Percentiles rank a stretch among this genome's conserved stretches.
phyloP scores from a whole-genome alignment of 2,329 filamentous ascomycete genomes.

The Fusarium lyarnte region DNA sequence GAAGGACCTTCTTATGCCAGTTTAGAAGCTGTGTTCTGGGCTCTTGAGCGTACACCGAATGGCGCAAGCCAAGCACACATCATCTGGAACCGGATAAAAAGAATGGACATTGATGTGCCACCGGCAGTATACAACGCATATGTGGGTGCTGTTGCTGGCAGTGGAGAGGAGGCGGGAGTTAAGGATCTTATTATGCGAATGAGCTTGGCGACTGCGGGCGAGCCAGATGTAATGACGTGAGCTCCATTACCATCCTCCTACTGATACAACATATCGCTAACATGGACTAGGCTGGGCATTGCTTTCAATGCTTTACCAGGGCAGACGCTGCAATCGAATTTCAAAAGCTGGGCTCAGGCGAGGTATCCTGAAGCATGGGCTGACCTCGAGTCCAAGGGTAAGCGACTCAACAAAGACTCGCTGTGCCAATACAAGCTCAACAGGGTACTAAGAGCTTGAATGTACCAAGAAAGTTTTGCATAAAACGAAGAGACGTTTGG shows the following conservation, averaged over 20 bases:
- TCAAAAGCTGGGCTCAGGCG: slow-evolving; percentile 78
- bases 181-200: slow-evolving; percentile 73
- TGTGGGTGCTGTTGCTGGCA: slow-evolving; percentile 77
- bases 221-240: slow-evolving; percentile 77
- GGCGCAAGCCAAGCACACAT: slow-evolving; percentile 69
- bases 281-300: slow-evolving; percentile 70
- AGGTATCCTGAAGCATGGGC: slow-evolving; percentile 76
- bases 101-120: slow-evolving; percentile 83
- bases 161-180: slow-evolving; percentile 75
- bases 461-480: slow-evolving; percentile 44
- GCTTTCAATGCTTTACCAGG: slow-evolving; percentile 79
- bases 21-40: slow-evolving; percentile 81
- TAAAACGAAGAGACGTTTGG: slow-evolving; percentile 30
- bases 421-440: slow-evolving; percentile 61
- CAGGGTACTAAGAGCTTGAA: slow-evolving; percentile 59
- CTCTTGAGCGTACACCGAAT: slow-evolving; percentile 72
- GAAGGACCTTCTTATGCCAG: slow-evolving; percentile 88
- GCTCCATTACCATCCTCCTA: slow-evolving; percentile 49
- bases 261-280: slow-evolving; percentile 17
- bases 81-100: slow-evolving; percentile 76
- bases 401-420: slow-evolving; percentile 55
- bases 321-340: slow-evolving; percentile 70
- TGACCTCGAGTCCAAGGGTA: slow-evolving; percentile 66
- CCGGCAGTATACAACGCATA: slow-evolving; percentile 79
- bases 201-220: slow-evolving; percentile 71